Evolutionary conservation across 108 stramenopile species (phyloP).

Genomic region (Skeletonema menzelii): DNA sequence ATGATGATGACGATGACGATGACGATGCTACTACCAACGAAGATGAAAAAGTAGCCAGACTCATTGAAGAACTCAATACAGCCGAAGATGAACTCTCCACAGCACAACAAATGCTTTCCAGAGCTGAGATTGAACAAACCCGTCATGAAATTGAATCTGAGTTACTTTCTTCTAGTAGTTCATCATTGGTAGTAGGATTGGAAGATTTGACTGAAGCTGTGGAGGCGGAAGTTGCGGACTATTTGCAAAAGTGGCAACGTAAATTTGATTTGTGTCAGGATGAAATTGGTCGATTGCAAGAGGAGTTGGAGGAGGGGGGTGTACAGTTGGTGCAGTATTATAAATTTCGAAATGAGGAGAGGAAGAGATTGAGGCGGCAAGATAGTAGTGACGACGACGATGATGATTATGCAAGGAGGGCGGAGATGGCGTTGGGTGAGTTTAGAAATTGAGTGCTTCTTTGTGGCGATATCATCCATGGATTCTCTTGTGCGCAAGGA

Average conservation of each 20-base stretch:
- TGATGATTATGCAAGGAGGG: constrained; percentile 12
- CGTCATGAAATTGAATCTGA: constrained; percentile 22
- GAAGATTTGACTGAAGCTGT: constrained; percentile 22
- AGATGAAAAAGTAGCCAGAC: background rate
- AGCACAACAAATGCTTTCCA: constrained; percentile 16
- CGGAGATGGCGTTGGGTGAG: constrained; percentile 24
- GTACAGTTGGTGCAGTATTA: constrained; percentile 22
- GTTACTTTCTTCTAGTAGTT: background rate
- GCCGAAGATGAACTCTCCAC: constrained; percentile 4
- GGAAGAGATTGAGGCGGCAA: background rate
- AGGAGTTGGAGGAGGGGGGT: constrained; percentile 39
- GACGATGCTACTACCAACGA: background rate
- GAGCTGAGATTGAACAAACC: constrained; percentile 1
- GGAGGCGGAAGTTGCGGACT: constrained; percentile 20
- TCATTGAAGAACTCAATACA: constrained; percentile 23
- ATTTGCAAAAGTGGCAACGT: constrained; percentile 21
- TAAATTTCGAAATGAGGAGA: constrained; percentile 19
- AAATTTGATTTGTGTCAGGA: constrained; percentile 22
- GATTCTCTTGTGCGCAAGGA: background rate
- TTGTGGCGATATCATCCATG: background rate
- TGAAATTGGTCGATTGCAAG: constrained; percentile 29
- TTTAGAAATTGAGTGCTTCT: background rate
- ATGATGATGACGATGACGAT: background rate
- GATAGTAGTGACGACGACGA: background rate
- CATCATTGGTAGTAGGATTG: background rate